Conservation (phyloP, 2,329 filamentous ascomycete species). For the Fusarium pseudoanthophilum region DNA sequence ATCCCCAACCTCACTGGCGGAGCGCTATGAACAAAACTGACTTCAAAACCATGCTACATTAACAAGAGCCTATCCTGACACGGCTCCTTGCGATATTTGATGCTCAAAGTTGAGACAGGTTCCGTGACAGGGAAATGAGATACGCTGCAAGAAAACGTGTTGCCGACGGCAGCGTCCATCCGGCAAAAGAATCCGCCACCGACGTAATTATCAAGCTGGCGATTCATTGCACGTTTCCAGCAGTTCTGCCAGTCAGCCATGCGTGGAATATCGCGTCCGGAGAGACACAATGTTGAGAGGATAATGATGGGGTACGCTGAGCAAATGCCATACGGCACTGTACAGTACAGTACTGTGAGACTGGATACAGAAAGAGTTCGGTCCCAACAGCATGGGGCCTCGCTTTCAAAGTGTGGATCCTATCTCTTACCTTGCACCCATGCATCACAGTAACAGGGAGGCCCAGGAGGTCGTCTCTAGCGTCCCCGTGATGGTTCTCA, state of each 20-base stretch:
- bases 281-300: conserved; percentile 22
- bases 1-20: conserved; percentile 25
- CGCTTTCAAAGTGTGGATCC: conserved; percentile 37
- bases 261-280: conserved; percentile 33
- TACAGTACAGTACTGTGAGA: background rate
- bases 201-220: conserved; percentile 39
- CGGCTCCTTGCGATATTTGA: conserved; percentile 1
- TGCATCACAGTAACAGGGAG: conserved; percentile 33
- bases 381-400: conserved; percentile 41
- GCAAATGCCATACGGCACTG: conserved; percentile 10
- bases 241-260: conserved; percentile 15
- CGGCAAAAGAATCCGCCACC: conserved; percentile 42
- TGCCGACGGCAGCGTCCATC: conserved; percentile 43
- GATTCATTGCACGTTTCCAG: conserved; percentile 36
- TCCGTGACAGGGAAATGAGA: conserved; percentile 18
- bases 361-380: conserved; percentile 3
- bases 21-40: conserved; percentile 1
- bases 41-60: background rate
- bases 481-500: conserved; percentile 40
- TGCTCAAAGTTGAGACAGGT: conserved; percentile 7
- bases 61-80: background rate
- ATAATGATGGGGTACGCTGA: conserved; percentile 2
- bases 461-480: conserved; percentile 16
- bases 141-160: conserved; percentile 14
- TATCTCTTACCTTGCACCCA: conserved; percentile 14